A percentile compares a stretch with the other conserved stretches of the same genome.
Conservation (phyloP, 1,139 yeast genomes). For the Meyerozyma athensensis region DNA sequence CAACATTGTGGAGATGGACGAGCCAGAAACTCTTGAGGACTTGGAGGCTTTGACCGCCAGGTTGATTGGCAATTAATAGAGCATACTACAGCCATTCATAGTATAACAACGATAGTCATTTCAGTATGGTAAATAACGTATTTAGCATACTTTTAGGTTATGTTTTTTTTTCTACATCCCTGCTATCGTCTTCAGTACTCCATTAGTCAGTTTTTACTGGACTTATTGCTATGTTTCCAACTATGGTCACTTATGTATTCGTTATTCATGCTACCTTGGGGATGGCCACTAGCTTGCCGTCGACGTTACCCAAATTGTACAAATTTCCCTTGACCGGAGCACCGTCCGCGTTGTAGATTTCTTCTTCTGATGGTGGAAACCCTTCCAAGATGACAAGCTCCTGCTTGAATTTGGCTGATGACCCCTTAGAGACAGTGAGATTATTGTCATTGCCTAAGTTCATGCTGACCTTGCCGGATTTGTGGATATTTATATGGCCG, state of each 20-base stretch:
- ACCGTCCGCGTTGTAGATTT: slow-evolving; percentile 9
- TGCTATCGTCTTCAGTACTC: no score
- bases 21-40: slow-evolving; percentile 88
- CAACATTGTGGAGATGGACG: slow-evolving; percentile 66
- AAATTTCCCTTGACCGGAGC: not conserved
- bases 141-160: no score
- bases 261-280: slow-evolving; percentile 1
- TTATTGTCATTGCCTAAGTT: slow-evolving; percentile 62
- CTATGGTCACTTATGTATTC: slow-evolving; percentile 1
- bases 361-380: slow-evolving; percentile 11
- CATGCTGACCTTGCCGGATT: slow-evolving; percentile 75
- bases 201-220: no score
- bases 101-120: no score
- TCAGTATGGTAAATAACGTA: no score
- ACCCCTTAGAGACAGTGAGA: slow-evolving; percentile 72
- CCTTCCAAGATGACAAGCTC: slow-evolving; percentile 61
- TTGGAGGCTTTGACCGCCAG: slow-evolving; percentile 84
- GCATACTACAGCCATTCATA: not conserved
- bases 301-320: slow-evolving; percentile 1
- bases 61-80: slow-evolving; percentile 25
- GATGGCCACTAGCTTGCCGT: slow-evolving; percentile 3
- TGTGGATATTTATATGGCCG: slow-evolving; percentile 70
- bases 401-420: slow-evolving; percentile 66
- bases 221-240: no score
- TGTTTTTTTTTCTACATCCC: no score